Conservation (phyloP, 495 filamentous ascomycete species). For the Lineolata rhizophorae region DNA sequence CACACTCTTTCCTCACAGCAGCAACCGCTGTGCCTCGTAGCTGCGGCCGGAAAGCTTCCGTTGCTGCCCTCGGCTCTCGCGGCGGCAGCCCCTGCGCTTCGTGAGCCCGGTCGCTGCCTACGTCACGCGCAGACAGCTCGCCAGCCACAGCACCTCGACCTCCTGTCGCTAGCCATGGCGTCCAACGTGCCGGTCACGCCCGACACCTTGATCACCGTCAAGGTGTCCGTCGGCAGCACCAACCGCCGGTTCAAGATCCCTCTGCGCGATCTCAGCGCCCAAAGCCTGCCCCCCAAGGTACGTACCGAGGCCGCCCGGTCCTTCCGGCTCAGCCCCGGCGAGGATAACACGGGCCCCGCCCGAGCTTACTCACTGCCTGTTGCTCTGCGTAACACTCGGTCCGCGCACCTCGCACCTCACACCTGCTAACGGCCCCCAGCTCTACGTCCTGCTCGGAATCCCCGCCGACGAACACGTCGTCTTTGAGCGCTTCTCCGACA, state of each 20-base stretch:
- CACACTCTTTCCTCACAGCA: constrained; percentile 1
- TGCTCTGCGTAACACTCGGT: not conserved
- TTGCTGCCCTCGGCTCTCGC: constrained; percentile 5
- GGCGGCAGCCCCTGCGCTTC: not conserved
- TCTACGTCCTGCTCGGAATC: constrained; percentile 52
- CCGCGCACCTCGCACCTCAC: constrained; percentile 1
- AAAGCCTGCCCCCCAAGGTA: constrained; percentile 69
- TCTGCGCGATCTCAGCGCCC: constrained; percentile 59
- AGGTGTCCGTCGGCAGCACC: constrained; percentile 49
- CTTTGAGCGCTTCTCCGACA: constrained; percentile 94
- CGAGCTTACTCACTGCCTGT: not conserved
- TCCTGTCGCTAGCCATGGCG: constrained; percentile 22
- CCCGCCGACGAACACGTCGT: constrained; percentile 41
- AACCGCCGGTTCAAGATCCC: constrained; percentile 78
- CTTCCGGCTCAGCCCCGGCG: constrained; percentile 1
- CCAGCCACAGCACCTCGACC: not conserved
- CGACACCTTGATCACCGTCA: constrained; percentile 67
- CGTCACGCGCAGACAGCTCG: constrained; percentile 1
- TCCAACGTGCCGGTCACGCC: constrained; percentile 29
- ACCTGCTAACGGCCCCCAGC: constrained; percentile 25
- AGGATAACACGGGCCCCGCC: constrained; percentile 1
- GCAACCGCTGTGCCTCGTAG: constrained; percentile 2
- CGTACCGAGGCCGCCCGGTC: constrained; percentile 24
- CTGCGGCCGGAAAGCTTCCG: too few relatives aligned
- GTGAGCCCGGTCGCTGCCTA: not conserved